Evolutionary conservation across 2,329 filamentous ascomycete species (phyloP).

Genomic region (Botrytis sinoallii): DNA sequence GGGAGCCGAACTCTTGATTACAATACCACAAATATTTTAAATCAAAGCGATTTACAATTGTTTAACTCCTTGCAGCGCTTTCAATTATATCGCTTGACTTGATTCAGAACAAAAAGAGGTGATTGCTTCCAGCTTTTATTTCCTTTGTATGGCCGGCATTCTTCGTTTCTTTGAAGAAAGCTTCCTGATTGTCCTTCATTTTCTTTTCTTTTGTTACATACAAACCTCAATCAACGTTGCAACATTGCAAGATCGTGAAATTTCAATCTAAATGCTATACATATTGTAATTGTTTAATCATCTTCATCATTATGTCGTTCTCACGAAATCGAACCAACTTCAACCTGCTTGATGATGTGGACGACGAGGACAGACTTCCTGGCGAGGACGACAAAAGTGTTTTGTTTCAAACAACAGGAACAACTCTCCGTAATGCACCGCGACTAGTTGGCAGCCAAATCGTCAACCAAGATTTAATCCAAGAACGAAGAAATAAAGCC

Average conservation of each 20-base stretch:
- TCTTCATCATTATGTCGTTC: neutral
- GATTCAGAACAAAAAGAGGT: conserved; percentile 12
- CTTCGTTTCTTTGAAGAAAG: conserved; percentile 16
- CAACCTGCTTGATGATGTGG: neutral
- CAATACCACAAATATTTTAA: neutral
- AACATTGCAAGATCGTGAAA: neutral
- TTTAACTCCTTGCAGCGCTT: neutral
- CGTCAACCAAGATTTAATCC: neutral
- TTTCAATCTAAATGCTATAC: neutral
- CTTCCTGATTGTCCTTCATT: neutral
- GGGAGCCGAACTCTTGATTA: neutral
- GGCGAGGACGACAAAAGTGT: neutral
- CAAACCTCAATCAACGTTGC: neutral
- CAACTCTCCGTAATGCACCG: neutral
- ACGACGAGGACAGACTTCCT: neutral
- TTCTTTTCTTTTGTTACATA: conserved; percentile 7
- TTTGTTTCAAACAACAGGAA: neutral
- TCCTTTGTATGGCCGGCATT: conserved; percentile 2
- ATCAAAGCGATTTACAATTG: neutral
- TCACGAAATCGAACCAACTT: conserved; percentile 1
- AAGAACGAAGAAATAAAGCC: conserved; percentile 5
- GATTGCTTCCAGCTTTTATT: conserved; percentile 14
- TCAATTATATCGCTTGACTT: neutral
- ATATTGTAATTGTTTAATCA: neutral
- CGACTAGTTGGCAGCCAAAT: neutral